phyloP scores from a whole-genome alignment of 78 protist species.

The Thecamonas trahens region DNA sequence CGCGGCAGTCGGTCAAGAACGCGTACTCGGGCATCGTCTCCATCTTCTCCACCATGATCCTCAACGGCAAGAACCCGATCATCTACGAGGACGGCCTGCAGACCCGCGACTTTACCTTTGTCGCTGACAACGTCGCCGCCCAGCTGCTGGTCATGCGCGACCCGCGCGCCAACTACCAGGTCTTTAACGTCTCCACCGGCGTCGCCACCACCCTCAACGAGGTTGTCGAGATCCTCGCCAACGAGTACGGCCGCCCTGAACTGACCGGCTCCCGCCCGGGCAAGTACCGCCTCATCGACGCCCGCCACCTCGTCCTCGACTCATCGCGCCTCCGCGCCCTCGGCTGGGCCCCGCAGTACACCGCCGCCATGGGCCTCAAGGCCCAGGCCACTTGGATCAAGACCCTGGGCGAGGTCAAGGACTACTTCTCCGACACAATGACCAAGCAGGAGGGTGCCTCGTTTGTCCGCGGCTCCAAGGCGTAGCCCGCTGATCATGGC shows the following conservation, averaged over 20 bases:
- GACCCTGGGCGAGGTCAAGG: not conserved
- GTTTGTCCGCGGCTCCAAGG: too few relatives aligned
- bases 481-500: too few relatives aligned
- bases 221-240: not conserved
- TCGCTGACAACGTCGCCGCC: not conserved
- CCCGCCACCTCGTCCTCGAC: not conserved
- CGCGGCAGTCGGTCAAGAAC: not conserved
- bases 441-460: too few relatives aligned
- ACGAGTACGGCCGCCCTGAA: not conserved
- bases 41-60: not conserved
- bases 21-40: not conserved
- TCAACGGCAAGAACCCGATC: not conserved
- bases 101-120: not conserved
- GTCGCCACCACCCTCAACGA: not conserved
- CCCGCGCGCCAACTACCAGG: not conserved
- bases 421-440: not conserved
- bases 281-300: not conserved
- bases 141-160: not conserved
- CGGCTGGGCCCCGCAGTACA: not conserved
- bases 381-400: not conserved
- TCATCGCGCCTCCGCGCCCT: not conserved
- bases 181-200: not conserved
- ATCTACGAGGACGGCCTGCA: not conserved
- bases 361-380: not conserved
- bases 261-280: not conserved